phyloP scores from a whole-genome alignment of 345 rosid species.

The Raphanus raphanistrum region DNA sequence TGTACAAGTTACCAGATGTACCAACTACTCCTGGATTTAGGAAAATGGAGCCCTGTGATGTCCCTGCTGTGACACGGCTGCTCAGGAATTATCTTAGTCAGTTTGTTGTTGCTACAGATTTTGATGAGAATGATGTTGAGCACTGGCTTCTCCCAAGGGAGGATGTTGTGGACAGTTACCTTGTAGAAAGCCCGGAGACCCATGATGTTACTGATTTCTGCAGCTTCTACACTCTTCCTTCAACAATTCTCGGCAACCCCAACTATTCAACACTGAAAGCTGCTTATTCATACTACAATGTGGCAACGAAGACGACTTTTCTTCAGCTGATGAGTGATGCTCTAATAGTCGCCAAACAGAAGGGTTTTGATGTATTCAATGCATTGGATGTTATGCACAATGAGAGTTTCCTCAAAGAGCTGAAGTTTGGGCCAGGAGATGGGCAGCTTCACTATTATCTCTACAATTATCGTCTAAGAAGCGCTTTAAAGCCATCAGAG shows the following conservation, averaged over 20 bases:
- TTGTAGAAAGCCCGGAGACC: not conserved
- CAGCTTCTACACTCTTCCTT: slow-evolving; percentile 3
- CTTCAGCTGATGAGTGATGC: slow-evolving; percentile 8
- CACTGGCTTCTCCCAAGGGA: slow-evolving; percentile 14
- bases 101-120: not conserved
- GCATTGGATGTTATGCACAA: slow-evolving; percentile 17
- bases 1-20: slow-evolving; percentile 10
- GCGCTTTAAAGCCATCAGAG: slow-evolving; percentile 7
- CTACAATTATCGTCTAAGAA: slow-evolving; percentile 5
- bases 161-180: slow-evolving; percentile 9
- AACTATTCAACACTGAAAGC: not conserved
- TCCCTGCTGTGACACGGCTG: slow-evolving; percentile 1
- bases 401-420: slow-evolving; percentile 2
- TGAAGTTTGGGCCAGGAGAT: slow-evolving; percentile 8
- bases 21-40: slow-evolving; percentile 1
- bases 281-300: slow-evolving; percentile 17
- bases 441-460: slow-evolving; percentile 14
- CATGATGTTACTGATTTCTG: slow-evolving; percentile 7
- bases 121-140: slow-evolving; percentile 8
- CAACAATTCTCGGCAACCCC: not conserved
- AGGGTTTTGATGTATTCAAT: slow-evolving; percentile 1
- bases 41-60: not conserved
- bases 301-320: not conserved
- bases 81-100: not conserved
- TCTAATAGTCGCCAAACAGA: slow-evolving; percentile 4